Base-by-base conservation (phyloP, 768 basidiomycete genomes). In the Pleurotus djamor region DNA sequence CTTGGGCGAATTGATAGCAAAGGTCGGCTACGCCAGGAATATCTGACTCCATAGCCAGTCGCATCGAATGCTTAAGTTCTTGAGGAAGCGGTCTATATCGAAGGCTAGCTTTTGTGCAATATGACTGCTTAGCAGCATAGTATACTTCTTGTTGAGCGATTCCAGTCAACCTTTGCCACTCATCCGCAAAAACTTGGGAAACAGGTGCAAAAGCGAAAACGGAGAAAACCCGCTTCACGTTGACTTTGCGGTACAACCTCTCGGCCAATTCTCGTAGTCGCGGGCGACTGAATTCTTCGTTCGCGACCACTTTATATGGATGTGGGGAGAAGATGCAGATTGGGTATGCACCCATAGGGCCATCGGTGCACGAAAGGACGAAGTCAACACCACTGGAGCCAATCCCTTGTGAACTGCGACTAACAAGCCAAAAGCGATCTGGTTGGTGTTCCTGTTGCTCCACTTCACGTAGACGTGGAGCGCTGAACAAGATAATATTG, bases 321-420 rank as follows among this genome's bases (percentile, higher is more conserved):
- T 69, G 77, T 60, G 65, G 66, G 33, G 65, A 72, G 63, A 71
- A 76, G 32, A 86, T 70, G 71, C 85, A 86, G 9, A 85, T 65
- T 2, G 84, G 85, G 52, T 83, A 81, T 34, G 72, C 65, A 9
- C 76, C 83, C 32, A 83, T 61, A 4, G 65, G 61, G 3, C 76
- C 76, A 34, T 69, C 61, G 3, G 76, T 81, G 64, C 82, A 84
- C 13, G 83, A 77, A 4, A 85, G 69, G 5, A 85, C 64, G 59
- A 82, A 76, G 45, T 76, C 71, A 21, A 76, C 34, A 4, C 38
- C 33, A 17, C 4, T 41, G 14, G 49, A 17, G 37, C 75, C 21
- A 3, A 28, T 28, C 21, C 21, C 21, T 3, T 28, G 21, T 28
- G 21, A 28, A 28, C 21, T 66, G 5, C 78, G 72, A 63, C 83